Evolutionary conservation across 139 green algal species (phyloP), one percentile per base, ranked within the genome.

Genomic region (Chlamydomonas sp.): DNA sequence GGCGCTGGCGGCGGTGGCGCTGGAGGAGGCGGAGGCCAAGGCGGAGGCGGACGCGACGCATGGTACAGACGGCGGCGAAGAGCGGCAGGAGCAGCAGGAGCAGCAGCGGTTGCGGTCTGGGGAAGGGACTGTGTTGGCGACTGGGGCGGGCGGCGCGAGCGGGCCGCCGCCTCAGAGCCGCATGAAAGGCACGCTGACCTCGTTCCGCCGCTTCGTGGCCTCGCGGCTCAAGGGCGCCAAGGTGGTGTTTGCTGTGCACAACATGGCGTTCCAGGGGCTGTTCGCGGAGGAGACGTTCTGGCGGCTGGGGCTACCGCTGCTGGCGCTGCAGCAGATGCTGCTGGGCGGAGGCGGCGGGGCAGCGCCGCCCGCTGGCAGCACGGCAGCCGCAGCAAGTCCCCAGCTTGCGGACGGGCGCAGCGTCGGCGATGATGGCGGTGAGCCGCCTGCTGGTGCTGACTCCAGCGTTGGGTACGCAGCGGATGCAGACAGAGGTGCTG

Each of bases 231-330:
- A n/a, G 5, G 84, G 82, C 64, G 74, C 92, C 76, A 77, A 79
- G 61, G 89, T 93, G 62, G 92, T 90, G 61, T 83, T 92, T 58
- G 78, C 88, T 12, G 87, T 96, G 4, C 94, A 96, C 85, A 96
- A 96, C 85, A 78, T 89, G 49, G 93, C 88, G 0, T 95, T 93
- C 87, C 85, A 90, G 66, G 90, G 91, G 74, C 74, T 89, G 12
- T 94, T 94, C 72, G 49, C 63, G 18, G 87, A 73, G 0, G 81
- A 85, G 15, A 84, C 68, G 64, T 93, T 92, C 16, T 5, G 4
- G 5, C 63, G 63, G 31, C 87, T 95, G 78, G 88, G 89, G 1
- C 80, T 94, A 73, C 91, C 91, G 61, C 64, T 79, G 3, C 3
- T 12, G 4, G 71, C 66, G 2, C 78, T 91, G 80, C 74, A 85